phyloP scores from a whole-genome alignment of 2,329 filamentous ascomycete species.

The Tolypocladium sp. region DNA sequence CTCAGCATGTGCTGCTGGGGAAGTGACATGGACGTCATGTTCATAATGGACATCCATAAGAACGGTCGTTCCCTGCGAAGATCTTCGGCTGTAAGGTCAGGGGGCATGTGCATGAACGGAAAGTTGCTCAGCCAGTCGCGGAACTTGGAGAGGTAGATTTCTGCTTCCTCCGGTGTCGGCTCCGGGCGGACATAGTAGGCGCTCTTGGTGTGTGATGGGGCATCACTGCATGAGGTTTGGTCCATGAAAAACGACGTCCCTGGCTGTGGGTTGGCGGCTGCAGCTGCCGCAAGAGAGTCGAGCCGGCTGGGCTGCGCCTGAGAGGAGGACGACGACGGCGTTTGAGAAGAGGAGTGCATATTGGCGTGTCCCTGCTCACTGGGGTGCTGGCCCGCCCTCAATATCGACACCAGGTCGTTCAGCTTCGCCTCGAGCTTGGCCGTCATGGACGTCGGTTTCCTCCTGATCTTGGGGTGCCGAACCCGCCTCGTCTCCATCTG shows the following conservation, averaged over 20 bases:
- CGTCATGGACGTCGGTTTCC: constrained; percentile 25
- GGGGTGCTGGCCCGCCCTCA: constrained; percentile 21
- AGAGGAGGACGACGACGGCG: constrained; percentile 6
- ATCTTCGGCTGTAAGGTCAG: constrained; percentile 24
- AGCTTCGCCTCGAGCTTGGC: constrained; percentile 41
- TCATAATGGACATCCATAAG: constrained; percentile 39
- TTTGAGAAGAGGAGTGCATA: background rate
- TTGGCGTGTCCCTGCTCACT: background rate
- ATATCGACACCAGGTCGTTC: constrained; percentile 36
- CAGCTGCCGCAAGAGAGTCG: constrained; percentile 27
- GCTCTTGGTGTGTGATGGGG: background rate
- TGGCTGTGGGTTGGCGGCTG: constrained; percentile 10
- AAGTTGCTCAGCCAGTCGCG: constrained; percentile 30
- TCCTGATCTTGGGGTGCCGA: constrained; percentile 13
- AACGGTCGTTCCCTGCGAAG: constrained; percentile 35
- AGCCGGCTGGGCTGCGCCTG: constrained; percentile 16
- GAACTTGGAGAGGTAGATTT: constrained; percentile 31
- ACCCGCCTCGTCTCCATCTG: constrained; percentile 32
- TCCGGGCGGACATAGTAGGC: constrained; percentile 13
- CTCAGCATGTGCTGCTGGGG: constrained; percentile 28
- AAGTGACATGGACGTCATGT: constrained; percentile 32
- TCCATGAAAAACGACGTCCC: background rate
- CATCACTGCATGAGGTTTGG: background rate
- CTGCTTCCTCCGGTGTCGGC: constrained; percentile 25
- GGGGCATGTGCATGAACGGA: constrained; percentile 33